phyloP scores from a whole-genome alignment of 2,329 filamentous ascomycete species.

The Diaporthe destruens region DNA sequence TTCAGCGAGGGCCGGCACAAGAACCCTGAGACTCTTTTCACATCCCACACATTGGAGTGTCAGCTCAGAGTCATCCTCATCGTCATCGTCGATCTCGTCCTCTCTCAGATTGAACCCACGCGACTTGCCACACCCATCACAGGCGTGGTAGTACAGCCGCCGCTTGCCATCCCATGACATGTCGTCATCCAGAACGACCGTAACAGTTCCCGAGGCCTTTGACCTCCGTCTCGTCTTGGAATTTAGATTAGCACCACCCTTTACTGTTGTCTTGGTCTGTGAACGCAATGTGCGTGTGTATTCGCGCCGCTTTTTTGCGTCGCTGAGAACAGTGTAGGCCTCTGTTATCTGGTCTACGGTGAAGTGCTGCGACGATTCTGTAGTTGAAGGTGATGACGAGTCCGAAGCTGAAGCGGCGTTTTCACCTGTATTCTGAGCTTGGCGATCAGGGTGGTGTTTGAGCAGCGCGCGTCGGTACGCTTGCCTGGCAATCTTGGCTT shows the following conservation, averaged over 20 bases:
- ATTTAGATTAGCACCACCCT: neutral
- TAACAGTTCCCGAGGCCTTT: slow-evolving; percentile 54
- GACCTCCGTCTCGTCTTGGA: slow-evolving; percentile 1
- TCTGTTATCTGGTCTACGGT: slow-evolving; percentile 38
- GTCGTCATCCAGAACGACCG: slow-evolving; percentile 59
- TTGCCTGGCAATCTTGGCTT: slow-evolving; percentile 54
- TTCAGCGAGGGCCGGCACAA: slow-evolving; percentile 29
- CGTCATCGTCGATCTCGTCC: slow-evolving; percentile 37
- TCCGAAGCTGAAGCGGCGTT: slow-evolving; percentile 17
- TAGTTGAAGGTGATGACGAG: neutral
- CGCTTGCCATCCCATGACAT: slow-evolving; percentile 54
- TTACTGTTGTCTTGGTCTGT: slow-evolving; percentile 42
- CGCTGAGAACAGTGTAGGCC: slow-evolving; percentile 32
- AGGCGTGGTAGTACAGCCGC: slow-evolving; percentile 55
- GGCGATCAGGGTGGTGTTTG: slow-evolving; percentile 60
- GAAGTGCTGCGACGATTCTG: slow-evolving; percentile 20
- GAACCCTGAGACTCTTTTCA: slow-evolving; percentile 2
- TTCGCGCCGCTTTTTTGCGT: slow-evolving; percentile 13
- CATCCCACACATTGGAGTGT: slow-evolving; percentile 10
- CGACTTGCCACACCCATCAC: slow-evolving; percentile 55
- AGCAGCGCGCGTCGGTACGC: slow-evolving; percentile 62
- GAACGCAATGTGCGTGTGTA: slow-evolving; percentile 25
- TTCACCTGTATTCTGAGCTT: slow-evolving; percentile 38
- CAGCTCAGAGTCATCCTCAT: slow-evolving; percentile 37
- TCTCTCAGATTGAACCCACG: slow-evolving; percentile 43